Conservation (phyloP, 495 filamentous ascomycete species). For the Penicillium dipodomyicola region DNA sequence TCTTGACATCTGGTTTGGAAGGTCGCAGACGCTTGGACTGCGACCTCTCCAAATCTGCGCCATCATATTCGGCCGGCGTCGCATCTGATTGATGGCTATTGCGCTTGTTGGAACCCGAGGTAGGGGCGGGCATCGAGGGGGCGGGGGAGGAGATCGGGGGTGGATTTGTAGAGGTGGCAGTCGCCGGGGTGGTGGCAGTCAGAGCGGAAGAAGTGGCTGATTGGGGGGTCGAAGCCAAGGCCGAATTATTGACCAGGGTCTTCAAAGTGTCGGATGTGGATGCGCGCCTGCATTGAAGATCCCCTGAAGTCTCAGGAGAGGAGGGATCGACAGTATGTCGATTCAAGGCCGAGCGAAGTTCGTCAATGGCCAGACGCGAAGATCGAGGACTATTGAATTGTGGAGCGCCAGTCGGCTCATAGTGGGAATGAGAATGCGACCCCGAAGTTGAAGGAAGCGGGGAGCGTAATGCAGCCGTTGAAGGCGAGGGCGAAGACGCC, state of each 20-base stretch:
- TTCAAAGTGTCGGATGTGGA: constrained; percentile 30
- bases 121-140: constrained; percentile 39
- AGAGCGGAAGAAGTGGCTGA: constrained; percentile 23
- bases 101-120: constrained; percentile 43
- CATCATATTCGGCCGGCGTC: constrained; percentile 44
- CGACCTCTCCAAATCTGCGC: constrained; percentile 49
- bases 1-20: constrained; percentile 59
- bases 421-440: constrained; percentile 28
- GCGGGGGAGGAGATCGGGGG: constrained; percentile 27
- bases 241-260: constrained; percentile 17
- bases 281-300: constrained; percentile 36
- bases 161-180: constrained; percentile 26
- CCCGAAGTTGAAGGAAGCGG: constrained; percentile 24
- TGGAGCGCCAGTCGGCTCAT: constrained; percentile 38
- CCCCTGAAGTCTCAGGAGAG: constrained; percentile 41
- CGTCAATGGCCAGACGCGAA: constrained; percentile 48
- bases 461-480: constrained; percentile 38
- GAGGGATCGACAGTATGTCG: constrained; percentile 43
- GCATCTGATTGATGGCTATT: constrained; percentile 34
- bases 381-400: constrained; percentile 40
- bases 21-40: constrained; percentile 53
- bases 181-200: constrained; percentile 17
- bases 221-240: constrained; percentile 25
- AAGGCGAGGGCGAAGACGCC: constrained; percentile 49
- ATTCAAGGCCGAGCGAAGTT: constrained; percentile 47